A percentile compares a stretch with the other conserved stretches of the same genome.
These are phyloP conservation scores for Actinidia polygama DNA, from an alignment of 179 eudicot species.

Conservation along the genomic window DNA sequence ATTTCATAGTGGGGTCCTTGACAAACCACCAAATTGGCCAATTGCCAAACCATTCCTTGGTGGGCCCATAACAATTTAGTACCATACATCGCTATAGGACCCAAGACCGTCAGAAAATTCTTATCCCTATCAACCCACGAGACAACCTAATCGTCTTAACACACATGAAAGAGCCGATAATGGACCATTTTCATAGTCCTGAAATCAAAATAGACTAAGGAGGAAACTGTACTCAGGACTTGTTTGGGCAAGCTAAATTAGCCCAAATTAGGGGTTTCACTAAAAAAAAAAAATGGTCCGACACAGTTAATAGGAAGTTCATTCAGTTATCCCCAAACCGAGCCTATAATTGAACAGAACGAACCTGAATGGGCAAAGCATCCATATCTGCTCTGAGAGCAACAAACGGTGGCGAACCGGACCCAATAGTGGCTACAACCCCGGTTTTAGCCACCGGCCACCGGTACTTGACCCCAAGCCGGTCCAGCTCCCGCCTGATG, in stretches of 20 bases:
- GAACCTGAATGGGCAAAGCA: constrained; percentile 53
- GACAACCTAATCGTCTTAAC: not conserved
- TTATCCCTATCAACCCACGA: not conserved
- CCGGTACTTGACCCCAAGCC: constrained; percentile 35
- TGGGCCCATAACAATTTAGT: not conserved
- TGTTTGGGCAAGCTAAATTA: too few relatives aligned
- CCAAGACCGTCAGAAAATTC: not conserved
- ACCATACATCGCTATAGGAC: not conserved
- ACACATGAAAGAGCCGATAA: not conserved
- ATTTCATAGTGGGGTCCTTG: too few relatives aligned
- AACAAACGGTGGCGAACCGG: constrained; percentile 49
- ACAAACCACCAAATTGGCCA: not conserved
- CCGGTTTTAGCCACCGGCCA: constrained; percentile 54
- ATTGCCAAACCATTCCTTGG: not conserved
- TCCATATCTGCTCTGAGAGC: constrained; percentile 63
- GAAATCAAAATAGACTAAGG: not conserved
- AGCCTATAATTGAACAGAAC: not conserved
- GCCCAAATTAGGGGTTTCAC: too few relatives aligned
- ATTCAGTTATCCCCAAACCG: too few relatives aligned
- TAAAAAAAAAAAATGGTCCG: not conserved
- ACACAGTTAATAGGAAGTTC: not conserved
- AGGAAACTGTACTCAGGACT: too few relatives aligned
- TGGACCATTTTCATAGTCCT: not conserved
- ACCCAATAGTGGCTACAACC: constrained; percentile 46
- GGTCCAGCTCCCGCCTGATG: constrained; percentile 37